phyloP scores from a whole-genome alignment of 768 basidiomycete species.

The Tephrocybe sp. region DNA sequence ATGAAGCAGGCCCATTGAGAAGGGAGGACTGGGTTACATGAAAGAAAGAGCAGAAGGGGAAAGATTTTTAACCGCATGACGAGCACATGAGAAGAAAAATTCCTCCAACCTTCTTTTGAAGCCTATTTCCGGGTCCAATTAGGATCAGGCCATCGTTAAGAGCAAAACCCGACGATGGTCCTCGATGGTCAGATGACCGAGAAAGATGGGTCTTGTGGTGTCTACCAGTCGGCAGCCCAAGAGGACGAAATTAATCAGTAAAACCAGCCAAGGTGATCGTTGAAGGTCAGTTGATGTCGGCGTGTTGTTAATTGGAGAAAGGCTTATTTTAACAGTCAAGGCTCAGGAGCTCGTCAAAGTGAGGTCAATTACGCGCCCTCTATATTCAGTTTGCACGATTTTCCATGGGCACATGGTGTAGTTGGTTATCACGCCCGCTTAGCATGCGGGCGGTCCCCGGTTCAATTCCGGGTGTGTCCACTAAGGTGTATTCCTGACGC shows the following conservation, averaged over 20 bases:
- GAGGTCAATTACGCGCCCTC: too few relatives aligned
- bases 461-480: slow-evolving; percentile 23
- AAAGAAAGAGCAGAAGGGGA: background rate
- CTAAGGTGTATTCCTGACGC: background rate
- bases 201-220: slow-evolving; percentile 3
- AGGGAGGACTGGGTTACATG: background rate
- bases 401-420: slow-evolving; percentile 20
- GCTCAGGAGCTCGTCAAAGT: background rate
- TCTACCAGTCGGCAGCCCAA: background rate
- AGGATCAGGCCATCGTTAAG: background rate
- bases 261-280: background rate
- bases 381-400: too few relatives aligned
- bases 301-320: background rate
- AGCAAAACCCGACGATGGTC: background rate
- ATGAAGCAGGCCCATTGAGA: too few relatives aligned
- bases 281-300: background rate
- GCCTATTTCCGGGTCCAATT: background rate
- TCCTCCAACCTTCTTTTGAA: background rate
- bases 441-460: slow-evolving; percentile 21
- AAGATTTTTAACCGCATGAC: background rate
- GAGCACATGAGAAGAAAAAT: background rate
- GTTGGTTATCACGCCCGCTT: slow-evolving; percentile 24
- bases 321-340: background rate
- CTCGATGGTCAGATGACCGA: slow-evolving; percentile 2
- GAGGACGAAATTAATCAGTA: background rate